Evolutionary conservation across 2,329 filamentous ascomycete species (phyloP), one percentile per base, ranked within the genome.

Genomic region (Peltaster fructicola): DNA sequence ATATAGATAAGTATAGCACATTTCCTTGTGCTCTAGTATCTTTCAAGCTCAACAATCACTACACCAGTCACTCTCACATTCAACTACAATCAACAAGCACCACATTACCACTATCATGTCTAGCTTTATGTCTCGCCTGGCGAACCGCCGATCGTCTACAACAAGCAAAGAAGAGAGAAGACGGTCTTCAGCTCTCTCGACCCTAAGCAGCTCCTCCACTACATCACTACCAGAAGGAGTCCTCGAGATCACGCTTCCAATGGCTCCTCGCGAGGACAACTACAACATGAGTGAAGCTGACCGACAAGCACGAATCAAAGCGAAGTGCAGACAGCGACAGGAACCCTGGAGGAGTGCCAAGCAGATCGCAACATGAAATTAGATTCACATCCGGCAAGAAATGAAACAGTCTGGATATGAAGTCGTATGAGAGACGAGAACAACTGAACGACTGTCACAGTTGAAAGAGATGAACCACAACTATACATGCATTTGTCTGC

Each of bases 251-350:
- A 47, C 38, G 4, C 32, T 45, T 4, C 44, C 44, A 7, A 27
- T 47, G 15, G 44, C 41, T 5, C 44, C 44, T 8, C 31, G 44
- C 8, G 39, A 47, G 25, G 42, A 44, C 30, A 30, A 44, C 31
- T 43, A 32, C 35, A 38, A 35, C 29, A 41, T 47, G 34, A 34
- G 34, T 15, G 42, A 45, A 22, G 35, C 39, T 25, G 32, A 34
- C 8, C 35, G 41, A 17, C 30, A 34, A 26, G 32, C 36, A 22
- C 29, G 35, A 14, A 21, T 46, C 8, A 35, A 43, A 7, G 38
- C 37, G 11, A 42, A 43, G 25, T 45, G 41, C 38, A 41, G 39
- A 29, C 30, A 36, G 6, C 29, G 31, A 12, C 35, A 25, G 14
- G 33, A 39, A 21, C 40, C 39, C n/a, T 43, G 38, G 37, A 36